A percentile compares a stretch with the other conserved stretches of the same genome.
phyloP scores from a whole-genome alignment of 805 yeast species.

The Sungouiella thailandica region DNA sequence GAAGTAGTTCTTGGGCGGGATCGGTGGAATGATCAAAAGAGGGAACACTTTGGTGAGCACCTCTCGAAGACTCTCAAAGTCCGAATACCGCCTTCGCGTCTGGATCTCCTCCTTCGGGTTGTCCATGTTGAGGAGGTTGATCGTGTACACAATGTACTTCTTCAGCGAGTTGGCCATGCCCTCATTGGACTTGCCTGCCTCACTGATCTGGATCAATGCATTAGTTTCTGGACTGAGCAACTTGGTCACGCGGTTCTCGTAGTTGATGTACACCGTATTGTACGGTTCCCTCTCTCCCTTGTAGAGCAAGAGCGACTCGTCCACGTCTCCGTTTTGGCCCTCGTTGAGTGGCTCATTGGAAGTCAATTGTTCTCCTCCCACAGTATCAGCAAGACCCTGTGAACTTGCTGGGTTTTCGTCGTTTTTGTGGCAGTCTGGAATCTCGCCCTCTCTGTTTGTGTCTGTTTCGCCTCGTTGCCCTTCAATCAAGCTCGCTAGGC shows the following conservation, averaged over 20 bases:
- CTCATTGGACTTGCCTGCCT: conserved; percentile 84
- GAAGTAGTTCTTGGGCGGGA: conserved; percentile 55
- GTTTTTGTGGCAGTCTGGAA: neutral
- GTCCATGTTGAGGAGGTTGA: conserved; percentile 47
- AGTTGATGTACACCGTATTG: conserved; percentile 27
- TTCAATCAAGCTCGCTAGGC: conserved; percentile 22
- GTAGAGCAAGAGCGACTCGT: conserved; percentile 28
- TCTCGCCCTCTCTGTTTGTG: neutral
- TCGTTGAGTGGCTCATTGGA: neutral
- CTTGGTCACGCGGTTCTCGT: conserved; percentile 33
- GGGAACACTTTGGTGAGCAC: conserved; percentile 72
- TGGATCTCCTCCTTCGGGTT: conserved; percentile 36
- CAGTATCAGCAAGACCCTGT: too few relatives aligned
- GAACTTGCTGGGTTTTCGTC: neutral
- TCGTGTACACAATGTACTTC: conserved; percentile 75
- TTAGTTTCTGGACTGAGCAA: conserved; percentile 26
- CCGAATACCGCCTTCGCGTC: conserved; percentile 85
- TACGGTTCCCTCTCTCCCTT: conserved; percentile 13
- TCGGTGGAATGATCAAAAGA: conserved; percentile 82
- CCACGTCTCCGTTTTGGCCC: conserved; percentile 8
- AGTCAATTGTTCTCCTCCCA: too few relatives aligned
- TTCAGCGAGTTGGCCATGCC: conserved; percentile 57
- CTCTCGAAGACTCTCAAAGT: conserved; percentile 79
- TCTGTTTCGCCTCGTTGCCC: conserved; percentile 1
- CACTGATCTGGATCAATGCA: conserved; percentile 48